Percentiles rank a stretch among this genome's conserved stretches.
Evolutionary conservation across 768 basidiomycete species (phyloP).

Genomic region (Tephrocybe sp.): DNA sequence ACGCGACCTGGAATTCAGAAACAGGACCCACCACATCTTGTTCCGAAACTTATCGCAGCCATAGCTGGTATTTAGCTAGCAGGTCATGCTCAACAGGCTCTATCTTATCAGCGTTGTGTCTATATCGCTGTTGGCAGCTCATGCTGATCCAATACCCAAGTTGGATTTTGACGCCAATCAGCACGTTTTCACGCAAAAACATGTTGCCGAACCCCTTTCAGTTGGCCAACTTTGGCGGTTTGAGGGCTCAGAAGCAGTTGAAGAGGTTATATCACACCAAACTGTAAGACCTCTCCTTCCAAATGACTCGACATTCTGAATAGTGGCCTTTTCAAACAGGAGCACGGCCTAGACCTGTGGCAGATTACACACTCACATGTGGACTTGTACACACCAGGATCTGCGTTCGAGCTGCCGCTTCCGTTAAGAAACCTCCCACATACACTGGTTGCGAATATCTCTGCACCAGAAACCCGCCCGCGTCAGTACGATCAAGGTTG

Average conservation of each 20-base stretch:
- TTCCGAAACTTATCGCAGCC: no score
- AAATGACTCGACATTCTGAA: constrained; percentile 3
- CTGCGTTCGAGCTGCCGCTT: constrained; percentile 9
- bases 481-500: constrained; percentile 21
- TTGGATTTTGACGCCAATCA: constrained; percentile 4
- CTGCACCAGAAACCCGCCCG: constrained; percentile 9
- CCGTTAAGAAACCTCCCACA: constrained; percentile 15
- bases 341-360: constrained; percentile 51
- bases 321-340: constrained; percentile 24
- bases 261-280: constrained; percentile 11
- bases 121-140: constrained; percentile 16
- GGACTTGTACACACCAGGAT: constrained; percentile 39
- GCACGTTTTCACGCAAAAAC: constrained; percentile 7
- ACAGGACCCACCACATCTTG: background rate
- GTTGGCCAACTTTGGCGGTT: constrained; percentile 20
- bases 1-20: constrained; percentile 5
- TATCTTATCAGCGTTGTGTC: constrained; percentile 12
- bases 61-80: no score
- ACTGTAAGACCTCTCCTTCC: constrained; percentile 5
- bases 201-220: constrained; percentile 7
- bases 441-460: constrained; percentile 13
- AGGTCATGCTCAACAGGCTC: constrained; percentile 3
- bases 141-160: constrained; percentile 9
- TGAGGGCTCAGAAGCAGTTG: constrained; percentile 6
- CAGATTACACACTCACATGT: constrained; percentile 41